Evolutionary conservation across 139 green algal genomes (phyloP).

Genomic region (Choricystis sp.): DNA sequence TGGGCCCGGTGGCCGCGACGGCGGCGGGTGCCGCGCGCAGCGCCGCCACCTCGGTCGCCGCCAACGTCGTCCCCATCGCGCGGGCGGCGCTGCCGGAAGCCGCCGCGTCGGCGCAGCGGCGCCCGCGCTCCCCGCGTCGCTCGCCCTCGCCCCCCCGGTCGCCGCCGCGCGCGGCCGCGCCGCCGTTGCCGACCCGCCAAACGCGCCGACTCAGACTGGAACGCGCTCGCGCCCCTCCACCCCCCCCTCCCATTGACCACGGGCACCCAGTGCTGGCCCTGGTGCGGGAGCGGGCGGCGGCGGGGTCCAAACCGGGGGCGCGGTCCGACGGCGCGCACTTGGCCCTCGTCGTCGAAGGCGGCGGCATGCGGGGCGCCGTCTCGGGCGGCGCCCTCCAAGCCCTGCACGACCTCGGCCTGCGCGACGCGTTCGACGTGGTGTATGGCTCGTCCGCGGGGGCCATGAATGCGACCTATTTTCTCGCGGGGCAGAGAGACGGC

Average conservation of each 20-base stretch:
- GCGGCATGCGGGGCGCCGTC: constrained; percentile 64
- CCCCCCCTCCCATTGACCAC: neutral
- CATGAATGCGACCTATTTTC: constrained; percentile 78
- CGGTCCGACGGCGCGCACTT: constrained; percentile 48
- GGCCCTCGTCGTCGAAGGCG: constrained; percentile 76
- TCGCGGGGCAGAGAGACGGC: constrained; percentile 34
- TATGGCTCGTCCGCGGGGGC: constrained; percentile 69
- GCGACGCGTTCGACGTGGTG: constrained; percentile 59
- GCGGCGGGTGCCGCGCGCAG: too few relatives aligned
- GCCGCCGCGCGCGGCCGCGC: too few relatives aligned
- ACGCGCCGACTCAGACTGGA: too few relatives aligned
- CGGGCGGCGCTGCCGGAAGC: neutral
- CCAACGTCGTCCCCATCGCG: neutral
- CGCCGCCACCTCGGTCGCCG: neutral
- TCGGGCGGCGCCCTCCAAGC: constrained; percentile 42
- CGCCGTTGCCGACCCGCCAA: neutral
- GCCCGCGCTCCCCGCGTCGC: neutral
- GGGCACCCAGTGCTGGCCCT: constrained; percentile 46
- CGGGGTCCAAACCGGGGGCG: constrained; percentile 22
- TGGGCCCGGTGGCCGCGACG: too few relatives aligned
- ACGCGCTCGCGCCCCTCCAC: too few relatives aligned
- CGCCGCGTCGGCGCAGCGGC: too few relatives aligned
- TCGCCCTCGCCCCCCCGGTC: neutral
- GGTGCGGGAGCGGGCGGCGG: constrained; percentile 18
- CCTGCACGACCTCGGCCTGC: constrained; percentile 41